Evolutionary conservation across 768 basidiomycete genomes (phyloP), one percentile per base, ranked within the genome.

Genomic region (Gyrodon lividus): DNA sequence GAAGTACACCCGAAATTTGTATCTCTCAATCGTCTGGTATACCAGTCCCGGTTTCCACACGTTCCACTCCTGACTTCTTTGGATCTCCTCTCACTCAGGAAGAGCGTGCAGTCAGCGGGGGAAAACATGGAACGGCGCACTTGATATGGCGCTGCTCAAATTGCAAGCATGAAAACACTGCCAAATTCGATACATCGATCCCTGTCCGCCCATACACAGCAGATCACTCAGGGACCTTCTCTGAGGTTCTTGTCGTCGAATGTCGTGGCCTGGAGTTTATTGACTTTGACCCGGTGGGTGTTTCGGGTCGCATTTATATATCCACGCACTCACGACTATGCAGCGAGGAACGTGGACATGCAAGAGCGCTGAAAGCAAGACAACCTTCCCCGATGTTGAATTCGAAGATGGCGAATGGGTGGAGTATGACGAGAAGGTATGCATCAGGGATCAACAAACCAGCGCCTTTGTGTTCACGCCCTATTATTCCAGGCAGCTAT

Each of bases 351-450:
- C 60, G 1, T 96, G 92, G 92, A 81, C 77, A 60, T 91, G 89
- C 58, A 74, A 75, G 38, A 92, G 93, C 6, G 65, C 64, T 4
- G 78, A 76, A 34, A 75, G 74, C 1, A 78, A 79, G 6, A 79
- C 79, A 0, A 48, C 65, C 4, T 94, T 94, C 62, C 43, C 71
- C 8, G 82, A 90, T 3, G 76, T 90, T n/a, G 83, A 86, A 28
- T 71, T 91, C 37, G 82, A 86, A 23, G 80, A 75, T 3, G 83
- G 85, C 65, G 48, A 67, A 51, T 96, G 93, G 93, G 80, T 75
- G 12, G 92, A 94, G 60, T 96, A 96, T 58, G 92, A 96, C 58
- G 92, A 96, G 67, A 92, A 93, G 79, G 92, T 86, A 54, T 39
- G 70, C 19, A 51, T 43, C 31, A 16, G 24, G 12, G 23, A 30